Evolutionary conservation across 176 grass and related monocot genomes (phyloP).

Genomic region (Tuctoria greenei): DNA sequence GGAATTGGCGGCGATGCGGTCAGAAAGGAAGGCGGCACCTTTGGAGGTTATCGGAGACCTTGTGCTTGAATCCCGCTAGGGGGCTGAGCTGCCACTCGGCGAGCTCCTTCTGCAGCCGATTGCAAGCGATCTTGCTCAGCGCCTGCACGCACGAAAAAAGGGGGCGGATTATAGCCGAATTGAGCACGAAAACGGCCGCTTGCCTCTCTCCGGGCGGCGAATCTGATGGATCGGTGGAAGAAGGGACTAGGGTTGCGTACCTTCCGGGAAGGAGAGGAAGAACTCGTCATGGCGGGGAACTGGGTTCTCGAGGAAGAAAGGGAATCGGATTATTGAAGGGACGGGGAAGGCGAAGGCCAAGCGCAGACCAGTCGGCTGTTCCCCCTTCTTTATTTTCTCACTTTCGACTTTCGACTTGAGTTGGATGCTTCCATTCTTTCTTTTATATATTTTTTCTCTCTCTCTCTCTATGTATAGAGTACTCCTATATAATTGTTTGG

Average conservation of each 20-base stretch:
- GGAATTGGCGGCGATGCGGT: not conserved
- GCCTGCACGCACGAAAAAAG: conserved; percentile 42
- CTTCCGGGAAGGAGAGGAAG: conserved; percentile 52
- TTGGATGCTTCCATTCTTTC: not conserved
- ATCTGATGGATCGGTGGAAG: conserved; percentile 27
- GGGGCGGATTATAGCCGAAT: conserved; percentile 20
- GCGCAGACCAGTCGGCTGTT: not conserved
- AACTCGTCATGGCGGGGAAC: conserved; percentile 48
- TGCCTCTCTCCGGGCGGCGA: not conserved
- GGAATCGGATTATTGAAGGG: conserved; percentile 22
- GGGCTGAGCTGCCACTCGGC: conserved; percentile 84
- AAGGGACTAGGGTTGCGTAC: conserved; percentile 13
- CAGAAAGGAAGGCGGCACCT: conserved; percentile 51
- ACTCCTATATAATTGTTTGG: too few relatives aligned
- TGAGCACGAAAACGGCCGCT: not conserved
- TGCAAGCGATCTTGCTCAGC: conserved; percentile 98
- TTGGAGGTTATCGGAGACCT: conserved; percentile 78
- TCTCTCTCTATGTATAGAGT: too few relatives aligned
- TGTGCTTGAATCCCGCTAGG: conserved; percentile 78
- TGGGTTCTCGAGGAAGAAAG: not conserved
- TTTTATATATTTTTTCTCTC: not conserved
- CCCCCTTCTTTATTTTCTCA: not conserved
- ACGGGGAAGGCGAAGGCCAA: not conserved
- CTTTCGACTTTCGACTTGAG: too few relatives aligned
- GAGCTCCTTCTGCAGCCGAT: conserved; percentile 90